A percentile compares a stretch with the other conserved stretches of the same genome.
Evolutionary conservation across 371 early-diverging fungal genomes (phyloP).

Genomic region (Rhizopus arrhizus): DNA sequence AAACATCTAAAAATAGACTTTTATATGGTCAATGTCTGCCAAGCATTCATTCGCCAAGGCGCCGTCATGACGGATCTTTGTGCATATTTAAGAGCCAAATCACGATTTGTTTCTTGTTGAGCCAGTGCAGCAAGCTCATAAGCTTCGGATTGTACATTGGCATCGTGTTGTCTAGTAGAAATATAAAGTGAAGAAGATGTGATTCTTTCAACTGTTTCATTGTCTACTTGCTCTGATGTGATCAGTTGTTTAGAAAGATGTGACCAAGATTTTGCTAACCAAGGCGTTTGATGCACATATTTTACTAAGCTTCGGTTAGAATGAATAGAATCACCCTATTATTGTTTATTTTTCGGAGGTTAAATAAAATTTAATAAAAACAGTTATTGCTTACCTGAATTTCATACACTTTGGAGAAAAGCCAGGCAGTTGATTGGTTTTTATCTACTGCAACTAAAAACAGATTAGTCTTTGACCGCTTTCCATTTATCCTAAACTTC

Average conservation of each 20-base stretch:
- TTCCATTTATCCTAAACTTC: background rate
- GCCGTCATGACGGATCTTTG: conserved; percentile 57
- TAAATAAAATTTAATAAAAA: too few relatives aligned
- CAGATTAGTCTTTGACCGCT: background rate
- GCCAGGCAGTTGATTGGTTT: conserved; percentile 39
- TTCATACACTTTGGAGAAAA: conserved; percentile 41
- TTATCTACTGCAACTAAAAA: conserved; percentile 38
- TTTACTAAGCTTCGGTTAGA: conserved; percentile 39
- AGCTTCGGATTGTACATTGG: conserved; percentile 41
- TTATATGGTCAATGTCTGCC: conserved; percentile 33
- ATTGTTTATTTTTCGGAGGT: background rate
- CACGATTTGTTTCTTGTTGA: conserved; percentile 3
- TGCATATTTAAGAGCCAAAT: conserved; percentile 35
- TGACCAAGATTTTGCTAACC: conserved; percentile 40
- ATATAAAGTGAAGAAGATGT: conserved; percentile 34
- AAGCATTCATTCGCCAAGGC: conserved; percentile 56
- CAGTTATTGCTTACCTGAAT: conserved; percentile 28
- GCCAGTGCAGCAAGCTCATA: conserved; percentile 45
- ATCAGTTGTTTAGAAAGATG: conserved; percentile 36
- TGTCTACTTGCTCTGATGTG: conserved; percentile 1
- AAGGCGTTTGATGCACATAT: conserved; percentile 45
- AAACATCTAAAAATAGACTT: background rate
- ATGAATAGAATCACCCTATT: conserved; percentile 27
- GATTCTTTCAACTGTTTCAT: conserved; percentile 9
- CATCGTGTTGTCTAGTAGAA: conserved; percentile 25